Base-by-base conservation (phyloP, 371 early-diverging fungal genomes). In the Circinella umbellata region DNA sequence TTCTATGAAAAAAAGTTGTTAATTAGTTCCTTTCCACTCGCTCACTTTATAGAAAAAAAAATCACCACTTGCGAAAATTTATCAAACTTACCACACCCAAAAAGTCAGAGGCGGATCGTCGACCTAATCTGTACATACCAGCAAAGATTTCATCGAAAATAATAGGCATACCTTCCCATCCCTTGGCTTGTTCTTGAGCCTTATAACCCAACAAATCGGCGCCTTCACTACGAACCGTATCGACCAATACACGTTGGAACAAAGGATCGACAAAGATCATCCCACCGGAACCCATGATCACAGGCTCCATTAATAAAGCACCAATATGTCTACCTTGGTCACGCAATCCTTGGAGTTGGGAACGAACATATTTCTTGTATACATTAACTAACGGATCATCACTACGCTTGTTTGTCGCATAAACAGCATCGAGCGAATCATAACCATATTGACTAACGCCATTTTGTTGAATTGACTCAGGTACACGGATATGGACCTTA, bases 121-220 rank as follows among this genome's bases (percentile, higher is more conserved):
- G 77, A 20, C 94, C 94, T 3, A 93, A 80, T 54, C 95, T 81
- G 78, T 90, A 91, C 84, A 93, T 87, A 11, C 95, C 95, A 48
- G 90, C 86, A 79, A 94, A 94, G 17, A 94, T 92, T 75, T 95
- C 95, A 80, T 95, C 95, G 76, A 90, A 91, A 39, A 95, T 88
- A 6, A 94, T 87, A 47, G 94, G 93, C 15, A 94, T 57, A 35
- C 88, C 86, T 71, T 84, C 74, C 89, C 89, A 90, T 15, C 74
- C 72, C 63, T 27, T 49, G 37, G 51, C 72, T 67, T 15, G 69
- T 48, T 61, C 69, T 42, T 37, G 72, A 54, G 69, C 53, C 3
- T 67, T 67, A 53, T 81, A 78, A 60, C 74, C 78, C 0, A 82
- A 59, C 7, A 81, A 37, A 3, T 76, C 72, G 18, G 82, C 80